phyloP scores from a whole-genome alignment of 176 grass and related monocot genomes.

The Tuctoria greenei region DNA sequence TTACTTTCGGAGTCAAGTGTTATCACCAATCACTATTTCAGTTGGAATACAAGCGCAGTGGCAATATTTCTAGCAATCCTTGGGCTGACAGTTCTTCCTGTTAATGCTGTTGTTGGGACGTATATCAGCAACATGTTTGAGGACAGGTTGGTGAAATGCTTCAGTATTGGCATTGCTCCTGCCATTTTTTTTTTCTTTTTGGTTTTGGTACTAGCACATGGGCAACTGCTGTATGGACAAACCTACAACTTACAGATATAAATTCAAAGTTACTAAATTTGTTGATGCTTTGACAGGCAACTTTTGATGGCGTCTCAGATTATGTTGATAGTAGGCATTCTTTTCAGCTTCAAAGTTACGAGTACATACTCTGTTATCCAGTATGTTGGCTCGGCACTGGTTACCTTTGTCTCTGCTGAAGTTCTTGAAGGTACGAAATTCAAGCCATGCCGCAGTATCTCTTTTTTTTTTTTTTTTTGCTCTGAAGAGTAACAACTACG shows the following conservation, averaged over 20 bases:
- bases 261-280: background rate
- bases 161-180: background rate
- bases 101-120: constrained; percentile 92
- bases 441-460: background rate
- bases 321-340: constrained; percentile 62
- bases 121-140: constrained; percentile 99
- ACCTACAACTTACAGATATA: background rate
- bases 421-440: constrained; percentile 86
- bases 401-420: constrained; percentile 91
- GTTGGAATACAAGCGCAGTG: constrained; percentile 86
- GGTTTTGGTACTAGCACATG: background rate
- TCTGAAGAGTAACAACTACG: background rate
- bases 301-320: constrained; percentile 85
- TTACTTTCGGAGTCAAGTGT: constrained; percentile 97
- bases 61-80: constrained; percentile 93
- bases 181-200: background rate
- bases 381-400: constrained; percentile 72
- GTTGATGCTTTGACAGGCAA: constrained; percentile 55
- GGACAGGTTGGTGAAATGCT: constrained; percentile 63
- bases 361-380: constrained; percentile 60
- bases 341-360: constrained; percentile 82
- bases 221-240: background rate
- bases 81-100: constrained; percentile 85
- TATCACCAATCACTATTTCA: constrained; percentile 86
- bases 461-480: too few relatives aligned